These are phyloP conservation scores for Talaromyces ruber DNA, from an alignment of 495 filamentous ascomycete genomes.

Conservation along the genomic window DNA sequence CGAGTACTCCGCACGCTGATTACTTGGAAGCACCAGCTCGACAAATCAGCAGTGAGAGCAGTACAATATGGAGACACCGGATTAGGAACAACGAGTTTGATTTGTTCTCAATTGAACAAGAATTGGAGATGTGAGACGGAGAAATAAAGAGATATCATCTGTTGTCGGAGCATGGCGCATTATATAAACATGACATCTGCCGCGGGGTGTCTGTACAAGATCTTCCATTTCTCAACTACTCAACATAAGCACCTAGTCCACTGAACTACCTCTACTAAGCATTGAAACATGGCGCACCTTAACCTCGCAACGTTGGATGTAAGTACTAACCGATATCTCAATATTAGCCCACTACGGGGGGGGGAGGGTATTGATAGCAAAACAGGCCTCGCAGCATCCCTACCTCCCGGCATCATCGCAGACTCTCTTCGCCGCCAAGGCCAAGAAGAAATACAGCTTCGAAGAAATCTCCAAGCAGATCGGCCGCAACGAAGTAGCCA, in stretches of 20 bases:
- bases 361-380: too few species aligned
- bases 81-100: background rate
- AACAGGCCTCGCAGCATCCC: conserved; percentile 31
- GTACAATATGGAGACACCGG: background rate
- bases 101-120: background rate
- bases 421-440: conserved; percentile 81
- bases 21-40: background rate
- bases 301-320: conserved; percentile 16
- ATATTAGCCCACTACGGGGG: too few species aligned
- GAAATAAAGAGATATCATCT: background rate
- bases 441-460: conserved; percentile 65
- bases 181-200: conserved; percentile 2
- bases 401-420: conserved; percentile 59
- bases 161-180: background rate
- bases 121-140: background rate
- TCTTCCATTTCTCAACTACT: background rate
- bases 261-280: too few species aligned
- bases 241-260: conserved; percentile 1
- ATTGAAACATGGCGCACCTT: conserved; percentile 8
- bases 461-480: conserved; percentile 68
- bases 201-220: background rate
- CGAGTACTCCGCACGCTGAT: background rate
- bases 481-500: conserved; percentile 80
- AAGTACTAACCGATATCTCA: conserved; percentile 5
- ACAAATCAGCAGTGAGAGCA: background rate